These are phyloP conservation scores for Penicillium canariense DNA, from an alignment of 495 filamentous ascomycete species.

Conservation along the genomic window DNA sequence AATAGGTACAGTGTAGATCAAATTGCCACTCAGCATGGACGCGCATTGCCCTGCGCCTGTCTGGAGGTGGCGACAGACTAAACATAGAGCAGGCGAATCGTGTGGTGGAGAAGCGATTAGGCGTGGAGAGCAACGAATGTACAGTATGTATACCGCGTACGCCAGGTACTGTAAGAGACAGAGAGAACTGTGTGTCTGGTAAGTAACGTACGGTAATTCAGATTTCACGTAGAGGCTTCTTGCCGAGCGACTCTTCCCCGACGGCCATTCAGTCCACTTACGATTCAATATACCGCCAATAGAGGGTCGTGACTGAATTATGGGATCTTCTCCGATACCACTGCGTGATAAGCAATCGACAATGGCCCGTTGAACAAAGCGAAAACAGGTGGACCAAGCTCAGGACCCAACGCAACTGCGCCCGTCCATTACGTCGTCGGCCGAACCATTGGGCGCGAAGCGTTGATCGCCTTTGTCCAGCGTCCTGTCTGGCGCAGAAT, in stretches of 20 bases:
- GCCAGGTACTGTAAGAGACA: too few relatives aligned
- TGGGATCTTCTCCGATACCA: too few relatives aligned
- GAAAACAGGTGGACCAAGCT: neutral
- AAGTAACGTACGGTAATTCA: neutral
- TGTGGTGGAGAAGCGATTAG: slow-evolving; percentile 1
- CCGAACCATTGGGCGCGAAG: slow-evolving; percentile 1
- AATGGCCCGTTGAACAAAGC: neutral
- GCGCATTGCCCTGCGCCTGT: neutral
- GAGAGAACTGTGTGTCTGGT: neutral
- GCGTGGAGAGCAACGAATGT: neutral
- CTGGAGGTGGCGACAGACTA: neutral
- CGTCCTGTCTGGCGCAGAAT: slow-evolving; percentile 6
- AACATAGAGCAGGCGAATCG: neutral
- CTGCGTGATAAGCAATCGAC: neutral
- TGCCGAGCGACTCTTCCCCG: neutral
- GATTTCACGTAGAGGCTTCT: neutral
- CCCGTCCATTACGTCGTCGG: slow-evolving; percentile 9
- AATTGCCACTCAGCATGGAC: slow-evolving; percentile 6
- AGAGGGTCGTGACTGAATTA: too few relatives aligned
- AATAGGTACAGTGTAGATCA: slow-evolving; percentile 1
- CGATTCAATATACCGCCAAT: too few relatives aligned
- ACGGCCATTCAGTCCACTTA: neutral
- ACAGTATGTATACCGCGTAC: neutral
- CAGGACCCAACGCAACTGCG: neutral
- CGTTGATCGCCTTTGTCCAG: slow-evolving; percentile 5